phyloP scores from a whole-genome alignment of 2,329 filamentous ascomycete species.

The Lecanicillium sp. region DNA sequence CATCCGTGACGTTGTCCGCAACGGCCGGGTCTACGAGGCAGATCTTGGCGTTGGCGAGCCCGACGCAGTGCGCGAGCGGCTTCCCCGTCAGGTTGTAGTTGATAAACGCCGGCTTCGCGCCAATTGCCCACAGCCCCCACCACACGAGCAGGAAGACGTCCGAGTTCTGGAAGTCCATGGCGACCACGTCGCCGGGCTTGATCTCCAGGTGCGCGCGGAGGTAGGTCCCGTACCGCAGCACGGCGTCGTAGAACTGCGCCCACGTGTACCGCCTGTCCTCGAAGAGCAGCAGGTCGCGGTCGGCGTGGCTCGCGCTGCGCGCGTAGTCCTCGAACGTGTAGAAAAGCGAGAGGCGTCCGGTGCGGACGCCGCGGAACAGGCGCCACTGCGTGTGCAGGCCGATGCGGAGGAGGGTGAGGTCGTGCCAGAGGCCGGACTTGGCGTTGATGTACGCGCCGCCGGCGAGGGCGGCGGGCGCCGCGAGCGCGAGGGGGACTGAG shows the following conservation, averaged over 20 bases:
- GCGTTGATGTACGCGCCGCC: constrained; percentile 75
- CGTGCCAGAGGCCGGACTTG: constrained; percentile 59
- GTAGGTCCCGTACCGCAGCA: constrained; percentile 70
- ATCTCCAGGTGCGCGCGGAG: constrained; percentile 59
- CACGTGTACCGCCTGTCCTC: constrained; percentile 67
- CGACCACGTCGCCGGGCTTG: constrained; percentile 68
- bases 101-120: constrained; percentile 77
- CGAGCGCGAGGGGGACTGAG: constrained; percentile 46
- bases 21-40: constrained; percentile 63
- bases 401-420: constrained; percentile 53
- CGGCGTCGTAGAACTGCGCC: constrained; percentile 64
- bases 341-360: constrained; percentile 63
- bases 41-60: constrained; percentile 58
- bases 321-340: constrained; percentile 68
- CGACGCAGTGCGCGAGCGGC: constrained; percentile 67
- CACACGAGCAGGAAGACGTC: constrained; percentile 70
- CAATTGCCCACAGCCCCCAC: constrained; percentile 76
- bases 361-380: constrained; percentile 42
- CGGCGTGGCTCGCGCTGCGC: constrained; percentile 41
- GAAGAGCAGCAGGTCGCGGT: constrained; percentile 58
- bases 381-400: constrained; percentile 41
- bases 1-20: constrained; percentile 48
- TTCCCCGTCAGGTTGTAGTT: constrained; percentile 77
- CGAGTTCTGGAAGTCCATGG: constrained; percentile 75
- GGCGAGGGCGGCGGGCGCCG: constrained; percentile 57